Base-by-base conservation (phyloP, 2,329 filamentous ascomycete genomes). In the Aurifilum marmelostoma region DNA sequence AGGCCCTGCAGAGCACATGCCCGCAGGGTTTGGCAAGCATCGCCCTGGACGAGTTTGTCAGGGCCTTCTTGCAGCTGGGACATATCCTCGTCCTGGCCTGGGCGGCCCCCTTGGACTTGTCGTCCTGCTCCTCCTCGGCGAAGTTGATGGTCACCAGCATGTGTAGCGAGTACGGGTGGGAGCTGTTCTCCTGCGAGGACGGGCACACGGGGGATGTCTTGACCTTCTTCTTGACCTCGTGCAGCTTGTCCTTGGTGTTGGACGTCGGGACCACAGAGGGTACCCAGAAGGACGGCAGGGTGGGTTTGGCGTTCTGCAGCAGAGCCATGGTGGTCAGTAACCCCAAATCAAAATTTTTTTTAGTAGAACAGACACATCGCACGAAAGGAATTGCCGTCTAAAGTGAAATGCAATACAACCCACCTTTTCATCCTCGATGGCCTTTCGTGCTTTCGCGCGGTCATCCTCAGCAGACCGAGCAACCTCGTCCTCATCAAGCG, bases 231-330 rank as follows among this genome's bases (percentile, higher is more conserved):
- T 80, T 80, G 52, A 87, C 80, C 8, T 85, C 80, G 75, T 89
- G 83, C 65, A 89, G 82, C 65, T 84, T 82, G 63, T 83, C 81
- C 61, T 87, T 87, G 50, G 85, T 86, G 69, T 89, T 88, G 60
- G 87, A 87, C 0, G 84, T 84, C 0, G 93, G 93, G 0, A 92
- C 97, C 68, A 95, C 87, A 0, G 91, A 92, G 0, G 94, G 95
- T 1, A 95, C 91, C 96, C 95, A 98, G 81, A 98, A 98, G 0
- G 93, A 97, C 0, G 93, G 92, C 0, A 97, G 81, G 21, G 86
- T 85, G 1, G 88, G 86, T 79, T 91, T 92, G 11, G 86, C 83
- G 2, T 88, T 86, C 76, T 89, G 79, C 24, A 74, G 60, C 47
- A 16, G 32, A n/a, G 62, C 1, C 63, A 32, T n/a, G n/a, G n/a